phyloP scores from a whole-genome alignment of 192 early-diverging fungal species.

The Funneliformis geosporum region DNA sequence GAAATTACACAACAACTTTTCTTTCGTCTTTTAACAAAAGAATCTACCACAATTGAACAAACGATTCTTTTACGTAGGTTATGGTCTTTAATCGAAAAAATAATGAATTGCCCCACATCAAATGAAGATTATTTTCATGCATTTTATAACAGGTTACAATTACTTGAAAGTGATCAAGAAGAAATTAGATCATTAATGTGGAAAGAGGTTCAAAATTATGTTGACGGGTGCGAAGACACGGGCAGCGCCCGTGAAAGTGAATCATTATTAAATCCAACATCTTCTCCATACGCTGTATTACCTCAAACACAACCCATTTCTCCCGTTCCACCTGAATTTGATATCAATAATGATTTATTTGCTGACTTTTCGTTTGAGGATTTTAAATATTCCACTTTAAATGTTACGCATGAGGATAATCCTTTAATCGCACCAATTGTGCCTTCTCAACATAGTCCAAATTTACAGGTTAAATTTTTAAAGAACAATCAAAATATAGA shows the following conservation, averaged over 20 bases:
- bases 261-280: background rate
- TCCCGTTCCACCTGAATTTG: background rate
- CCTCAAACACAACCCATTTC: background rate
- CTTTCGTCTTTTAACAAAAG: background rate
- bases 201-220: background rate
- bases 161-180: background rate
- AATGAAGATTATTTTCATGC: background rate
- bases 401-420: background rate
- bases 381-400: background rate
- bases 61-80: background rate
- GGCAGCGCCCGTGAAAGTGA: background rate
- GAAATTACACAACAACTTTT: background rate
- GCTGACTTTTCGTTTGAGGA: background rate
- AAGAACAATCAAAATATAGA: background rate
- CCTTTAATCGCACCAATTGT: background rate
- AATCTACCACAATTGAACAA: background rate
- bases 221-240: background rate
- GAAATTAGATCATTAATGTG: background rate
- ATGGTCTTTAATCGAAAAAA: background rate
- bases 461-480: background rate
- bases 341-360: background rate
- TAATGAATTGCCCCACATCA: background rate
- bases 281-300: background rate
- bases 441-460: background rate
- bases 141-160: background rate